Conservation (phyloP, 2,329 filamentous ascomycete species). For the Talaromyces sp. region DNA sequence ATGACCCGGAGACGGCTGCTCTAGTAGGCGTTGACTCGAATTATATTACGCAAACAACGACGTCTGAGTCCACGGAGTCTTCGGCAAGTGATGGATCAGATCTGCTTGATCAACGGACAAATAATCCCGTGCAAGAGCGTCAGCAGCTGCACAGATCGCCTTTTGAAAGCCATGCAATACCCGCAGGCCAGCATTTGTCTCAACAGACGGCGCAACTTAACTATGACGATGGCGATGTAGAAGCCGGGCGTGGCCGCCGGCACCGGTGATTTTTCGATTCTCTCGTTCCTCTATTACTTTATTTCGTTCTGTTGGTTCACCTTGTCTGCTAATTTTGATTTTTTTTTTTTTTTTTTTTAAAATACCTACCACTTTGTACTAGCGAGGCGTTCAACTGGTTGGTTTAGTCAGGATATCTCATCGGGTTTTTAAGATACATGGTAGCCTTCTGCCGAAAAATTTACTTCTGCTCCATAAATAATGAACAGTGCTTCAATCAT, state of each 20-base stretch:
- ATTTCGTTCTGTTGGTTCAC: not conserved
- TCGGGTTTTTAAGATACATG: not conserved
- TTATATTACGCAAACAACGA: conserved; percentile 12
- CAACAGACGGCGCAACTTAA: not conserved
- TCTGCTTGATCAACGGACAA: not conserved
- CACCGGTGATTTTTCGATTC: not conserved
- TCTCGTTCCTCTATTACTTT: not conserved
- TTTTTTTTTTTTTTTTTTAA: not conserved
- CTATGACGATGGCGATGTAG: conserved; percentile 12
- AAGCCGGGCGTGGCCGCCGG: conserved; percentile 7
- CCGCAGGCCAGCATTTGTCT: not conserved
- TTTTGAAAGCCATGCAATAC: not conserved
- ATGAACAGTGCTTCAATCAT: not conserved
- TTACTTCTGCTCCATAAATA: not conserved
- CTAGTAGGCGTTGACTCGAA: conserved; percentile 31
- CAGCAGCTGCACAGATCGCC: not conserved
- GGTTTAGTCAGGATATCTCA: not conserved
- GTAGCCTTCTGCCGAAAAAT: too few relatives aligned
- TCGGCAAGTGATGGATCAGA: conserved; percentile 5
- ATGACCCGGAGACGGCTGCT: conserved; percentile 39
- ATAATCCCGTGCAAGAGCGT: not conserved
- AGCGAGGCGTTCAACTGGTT: conserved; percentile 14
- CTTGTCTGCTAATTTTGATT: too few relatives aligned
- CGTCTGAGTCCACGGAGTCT: not conserved
- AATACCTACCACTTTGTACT: not conserved